phyloP scores from a whole-genome alignment of 2,329 filamentous ascomycete genomes.

The Microdochium paspali region DNA sequence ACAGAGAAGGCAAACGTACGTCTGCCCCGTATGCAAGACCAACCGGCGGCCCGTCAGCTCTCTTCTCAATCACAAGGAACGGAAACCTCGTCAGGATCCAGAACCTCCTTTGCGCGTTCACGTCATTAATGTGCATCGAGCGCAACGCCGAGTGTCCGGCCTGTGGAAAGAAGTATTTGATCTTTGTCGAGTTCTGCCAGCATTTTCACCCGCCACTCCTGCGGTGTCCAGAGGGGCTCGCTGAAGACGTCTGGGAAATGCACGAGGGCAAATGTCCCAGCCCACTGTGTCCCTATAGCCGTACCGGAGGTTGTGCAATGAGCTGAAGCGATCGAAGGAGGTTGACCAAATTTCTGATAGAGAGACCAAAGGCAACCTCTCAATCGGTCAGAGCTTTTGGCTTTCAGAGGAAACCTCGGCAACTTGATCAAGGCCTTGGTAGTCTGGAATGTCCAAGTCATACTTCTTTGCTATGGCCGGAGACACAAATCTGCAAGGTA shows the following conservation, averaged over 20 bases:
- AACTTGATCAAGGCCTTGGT: constrained; percentile 81
- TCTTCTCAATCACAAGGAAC: not conserved
- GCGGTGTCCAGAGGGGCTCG: constrained; percentile 34
- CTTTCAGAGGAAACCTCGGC: constrained; percentile 56
- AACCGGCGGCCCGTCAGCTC: not conserved
- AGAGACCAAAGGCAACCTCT: constrained; percentile 1
- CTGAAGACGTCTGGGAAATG: constrained; percentile 32
- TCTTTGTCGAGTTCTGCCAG: constrained; percentile 48
- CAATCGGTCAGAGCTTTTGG: constrained; percentile 32
- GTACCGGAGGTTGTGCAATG: constrained; percentile 43
- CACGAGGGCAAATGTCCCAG: constrained; percentile 46
- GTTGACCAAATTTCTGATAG: not conserved
- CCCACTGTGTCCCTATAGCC: constrained; percentile 48
- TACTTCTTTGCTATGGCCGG: constrained; percentile 76
- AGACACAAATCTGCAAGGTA: constrained; percentile 59
- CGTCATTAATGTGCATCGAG: constrained; percentile 49
- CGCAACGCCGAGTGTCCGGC: constrained; percentile 46
- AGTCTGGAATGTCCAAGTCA: constrained; percentile 70
- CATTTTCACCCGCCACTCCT: constrained; percentile 38
- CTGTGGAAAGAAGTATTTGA: constrained; percentile 49
- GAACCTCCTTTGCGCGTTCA: not conserved
- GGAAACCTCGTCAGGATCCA: not conserved
- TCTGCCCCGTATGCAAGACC: not conserved
- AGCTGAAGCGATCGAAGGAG: constrained; percentile 28
- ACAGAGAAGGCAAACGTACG: not conserved